A percentile compares a stretch with the other conserved stretches of the same genome.
Conservation (phyloP, 2,329 filamentous ascomycete genomes). For the Zymoseptoria ardabiliae region DNA sequence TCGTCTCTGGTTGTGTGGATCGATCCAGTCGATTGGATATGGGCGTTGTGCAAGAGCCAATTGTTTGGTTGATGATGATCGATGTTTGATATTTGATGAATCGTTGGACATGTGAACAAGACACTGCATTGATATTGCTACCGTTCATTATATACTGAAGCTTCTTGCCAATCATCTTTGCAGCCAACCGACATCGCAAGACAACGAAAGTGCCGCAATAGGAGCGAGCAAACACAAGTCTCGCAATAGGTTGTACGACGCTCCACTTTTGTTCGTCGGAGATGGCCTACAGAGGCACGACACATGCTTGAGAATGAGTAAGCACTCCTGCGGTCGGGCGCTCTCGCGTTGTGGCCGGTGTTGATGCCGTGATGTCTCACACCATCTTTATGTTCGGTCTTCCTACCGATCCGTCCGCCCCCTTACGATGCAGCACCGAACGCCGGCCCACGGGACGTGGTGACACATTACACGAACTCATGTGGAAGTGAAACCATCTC, state of each 20-base stretch:
- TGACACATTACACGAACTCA: too few relatives aligned
- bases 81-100: not conserved
- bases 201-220: not conserved
- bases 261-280: not conserved
- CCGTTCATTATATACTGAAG: not conserved
- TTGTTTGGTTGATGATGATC: not conserved
- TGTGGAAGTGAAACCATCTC: too few relatives aligned
- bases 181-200: not conserved
- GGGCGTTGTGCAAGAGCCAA: not conserved
- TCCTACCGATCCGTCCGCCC: too few relatives aligned
- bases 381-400: not conserved
- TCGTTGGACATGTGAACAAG: not conserved
- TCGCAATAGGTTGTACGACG: not conserved
- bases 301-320: not conserved
- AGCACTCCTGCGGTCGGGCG: not conserved
- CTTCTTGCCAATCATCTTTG: not conserved
- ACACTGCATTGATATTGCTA: not conserved
- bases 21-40: not conserved
- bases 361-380: not conserved
- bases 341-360: not conserved
- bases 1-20: not conserved
- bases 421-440: too few relatives aligned
- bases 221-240: not conserved
- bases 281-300: not conserved
- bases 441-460: too few relatives aligned